phyloP scores from a whole-genome alignment of 2,329 filamentous ascomycete genomes.

The Macrophomina phaseolina region DNA sequence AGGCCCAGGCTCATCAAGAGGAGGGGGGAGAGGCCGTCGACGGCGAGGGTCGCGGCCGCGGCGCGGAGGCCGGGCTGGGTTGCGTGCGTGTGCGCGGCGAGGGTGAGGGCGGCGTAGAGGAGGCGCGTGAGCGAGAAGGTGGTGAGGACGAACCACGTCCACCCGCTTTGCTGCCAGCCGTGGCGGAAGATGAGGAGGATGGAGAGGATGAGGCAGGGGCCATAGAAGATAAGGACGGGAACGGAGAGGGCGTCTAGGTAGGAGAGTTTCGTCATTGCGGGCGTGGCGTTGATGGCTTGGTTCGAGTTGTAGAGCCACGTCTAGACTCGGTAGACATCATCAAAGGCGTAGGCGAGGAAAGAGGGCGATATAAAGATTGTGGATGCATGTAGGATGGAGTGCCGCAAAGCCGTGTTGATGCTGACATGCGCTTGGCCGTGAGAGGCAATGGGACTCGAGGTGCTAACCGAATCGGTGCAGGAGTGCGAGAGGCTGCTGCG shows the following conservation, averaged over 20 bases:
- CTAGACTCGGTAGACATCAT: too few relatives aligned
- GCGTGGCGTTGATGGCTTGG: not conserved
- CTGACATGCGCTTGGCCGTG: too few relatives aligned
- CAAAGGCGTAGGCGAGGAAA: too few relatives aligned
- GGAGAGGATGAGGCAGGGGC: not conserved
- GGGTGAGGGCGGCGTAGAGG: not conserved
- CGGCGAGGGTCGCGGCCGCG: slow-evolving; percentile 17
- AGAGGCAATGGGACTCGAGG: too few relatives aligned
- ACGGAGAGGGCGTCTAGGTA: not conserved
- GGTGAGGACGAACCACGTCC: not conserved
- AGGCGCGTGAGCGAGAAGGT: slow-evolving; percentile 6
- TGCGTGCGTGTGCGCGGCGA: not conserved
- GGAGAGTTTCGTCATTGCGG: not conserved
- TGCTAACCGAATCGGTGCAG: too few relatives aligned
- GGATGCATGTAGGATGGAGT: too few relatives aligned
- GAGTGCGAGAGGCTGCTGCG: too few relatives aligned
- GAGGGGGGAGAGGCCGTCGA: slow-evolving; percentile 9
- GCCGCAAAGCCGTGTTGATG: too few relatives aligned
- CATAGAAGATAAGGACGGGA: not conserved
- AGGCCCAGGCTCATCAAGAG: not conserved
- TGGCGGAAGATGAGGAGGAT: not conserved
- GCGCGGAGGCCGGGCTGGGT: not conserved
- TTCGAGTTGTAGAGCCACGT: too few relatives aligned
- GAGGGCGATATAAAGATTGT: too few relatives aligned
- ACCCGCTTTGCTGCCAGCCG: not conserved